These are phyloP conservation scores for Pinus albicaulis DNA, from an alignment of 75 land plant species.

Conservation along the genomic window DNA sequence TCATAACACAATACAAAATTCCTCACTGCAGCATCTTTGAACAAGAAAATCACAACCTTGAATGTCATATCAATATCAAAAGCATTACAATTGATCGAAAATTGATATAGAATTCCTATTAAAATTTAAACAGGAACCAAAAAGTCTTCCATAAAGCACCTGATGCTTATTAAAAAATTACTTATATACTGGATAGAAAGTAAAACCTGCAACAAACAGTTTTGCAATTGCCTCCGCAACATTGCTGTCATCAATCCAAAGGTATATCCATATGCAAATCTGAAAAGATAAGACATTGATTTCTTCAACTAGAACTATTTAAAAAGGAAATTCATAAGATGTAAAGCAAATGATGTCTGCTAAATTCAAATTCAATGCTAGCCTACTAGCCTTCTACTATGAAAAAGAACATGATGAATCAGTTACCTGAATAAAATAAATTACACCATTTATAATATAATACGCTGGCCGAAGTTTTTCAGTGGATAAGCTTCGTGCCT, in stretches of 20 bases:
- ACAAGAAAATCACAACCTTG: background rate
- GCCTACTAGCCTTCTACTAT: background rate
- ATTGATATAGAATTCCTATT: background rate
- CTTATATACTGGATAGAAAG: background rate
- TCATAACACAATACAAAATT: background rate
- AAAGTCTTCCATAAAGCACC: background rate
- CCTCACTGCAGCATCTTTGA: background rate
- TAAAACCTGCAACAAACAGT: constrained; percentile 78
- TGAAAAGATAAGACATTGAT: constrained; percentile 14
- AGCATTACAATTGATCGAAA: background rate
- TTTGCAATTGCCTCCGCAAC: constrained; percentile 57
- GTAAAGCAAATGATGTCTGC: constrained; percentile 4
- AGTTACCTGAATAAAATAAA: constrained; percentile 61
- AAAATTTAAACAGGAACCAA: background rate
- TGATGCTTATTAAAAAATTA: background rate
- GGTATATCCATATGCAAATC: constrained; percentile 77
- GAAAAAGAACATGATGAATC: background rate
- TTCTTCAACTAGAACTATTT: background rate
- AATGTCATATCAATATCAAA: background rate
- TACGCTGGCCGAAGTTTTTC: constrained; percentile 84
- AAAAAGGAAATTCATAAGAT: background rate
- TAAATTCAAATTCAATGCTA: constrained; percentile 2
- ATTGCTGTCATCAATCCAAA: constrained; percentile 51
- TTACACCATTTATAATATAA: constrained; percentile 38
- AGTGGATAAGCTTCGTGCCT: constrained; percentile 90